These are phyloP conservation scores for Komagataella kurtzmanii DNA, from an alignment of 805 yeast genomes.

Conservation along the genomic window DNA sequence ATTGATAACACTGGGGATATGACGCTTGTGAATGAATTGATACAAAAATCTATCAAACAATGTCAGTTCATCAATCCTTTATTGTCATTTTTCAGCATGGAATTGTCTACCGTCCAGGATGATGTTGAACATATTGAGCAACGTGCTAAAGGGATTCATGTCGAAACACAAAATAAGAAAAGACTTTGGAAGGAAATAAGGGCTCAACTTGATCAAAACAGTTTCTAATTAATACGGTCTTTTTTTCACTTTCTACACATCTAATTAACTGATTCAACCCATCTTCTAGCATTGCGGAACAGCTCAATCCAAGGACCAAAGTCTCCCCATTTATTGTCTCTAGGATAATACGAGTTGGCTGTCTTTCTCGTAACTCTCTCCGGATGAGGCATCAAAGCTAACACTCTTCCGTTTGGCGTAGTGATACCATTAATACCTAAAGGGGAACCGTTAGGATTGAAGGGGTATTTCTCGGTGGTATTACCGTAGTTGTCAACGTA, in stretches of 20 bases:
- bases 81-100: slow-evolving; percentile 44
- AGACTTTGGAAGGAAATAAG: slow-evolving; percentile 57
- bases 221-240: background rate
- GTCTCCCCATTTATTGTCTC: slow-evolving; percentile 55
- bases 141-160: slow-evolving; percentile 72
- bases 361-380: slow-evolving; percentile 86
- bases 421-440: slow-evolving; percentile 87
- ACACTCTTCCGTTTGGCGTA: slow-evolving; percentile 84
- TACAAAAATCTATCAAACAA: slow-evolving; percentile 30
- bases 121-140: slow-evolving; percentile 62
- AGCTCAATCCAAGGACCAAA: slow-evolving; percentile 93
- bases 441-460: slow-evolving; percentile 94
- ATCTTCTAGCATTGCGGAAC: slow-evolving; percentile 84
- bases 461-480: slow-evolving; percentile 74
- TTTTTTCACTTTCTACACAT: background rate
- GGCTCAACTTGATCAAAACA: slow-evolving; percentile 53
- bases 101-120: slow-evolving; percentile 46
- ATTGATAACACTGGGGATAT: slow-evolving; percentile 26
- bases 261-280: slow-evolving; percentile 40
- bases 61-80: slow-evolving; percentile 43
- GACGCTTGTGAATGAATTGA: slow-evolving; percentile 24
- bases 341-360: slow-evolving; percentile 85
- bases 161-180: slow-evolving; percentile 71
- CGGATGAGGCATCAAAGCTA: slow-evolving; percentile 99
- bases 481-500: slow-evolving; percentile 88